phyloP scores from a whole-genome alignment of 176 grass and related monocot species.

The Aegilops tauschii region DNA sequence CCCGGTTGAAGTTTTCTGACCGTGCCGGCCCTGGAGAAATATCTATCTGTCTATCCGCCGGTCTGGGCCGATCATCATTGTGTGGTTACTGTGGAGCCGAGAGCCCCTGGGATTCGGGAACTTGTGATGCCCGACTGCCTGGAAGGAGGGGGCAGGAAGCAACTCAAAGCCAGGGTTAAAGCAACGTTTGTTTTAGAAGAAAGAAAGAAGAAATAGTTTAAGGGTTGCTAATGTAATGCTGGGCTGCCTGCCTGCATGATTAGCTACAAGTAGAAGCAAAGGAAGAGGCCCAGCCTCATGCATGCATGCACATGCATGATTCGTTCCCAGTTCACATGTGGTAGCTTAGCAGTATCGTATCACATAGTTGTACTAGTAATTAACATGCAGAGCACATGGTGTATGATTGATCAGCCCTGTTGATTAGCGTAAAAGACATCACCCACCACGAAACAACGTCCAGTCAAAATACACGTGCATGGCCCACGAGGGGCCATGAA shows the following conservation, averaged over 20 bases:
- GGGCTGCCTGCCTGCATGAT: background rate
- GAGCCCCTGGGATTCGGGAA: slow-evolving; percentile 1
- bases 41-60: slow-evolving; percentile 16
- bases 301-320: background rate
- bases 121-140: slow-evolving; percentile 18
- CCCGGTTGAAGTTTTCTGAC: background rate
- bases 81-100: background rate
- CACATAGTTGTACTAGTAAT: background rate
- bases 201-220: background rate
- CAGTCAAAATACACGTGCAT: background rate
- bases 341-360: background rate
- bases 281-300: background rate
- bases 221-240: background rate
- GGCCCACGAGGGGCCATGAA: too few species aligned
- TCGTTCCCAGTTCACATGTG: background rate
- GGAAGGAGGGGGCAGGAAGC: slow-evolving; percentile 48
- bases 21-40: background rate
- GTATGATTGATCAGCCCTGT: background rate
- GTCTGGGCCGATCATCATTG: background rate
- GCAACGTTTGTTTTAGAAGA: background rate
- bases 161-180: background rate
- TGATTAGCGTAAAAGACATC: slow-evolving; percentile 13
- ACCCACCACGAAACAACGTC: background rate
- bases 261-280: background rate
- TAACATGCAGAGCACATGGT: background rate